Evolutionary conservation across 192 early-diverging fungal species (phyloP), one percentile per base, ranked within the genome.

Genomic region (Coemansia sp.): DNA sequence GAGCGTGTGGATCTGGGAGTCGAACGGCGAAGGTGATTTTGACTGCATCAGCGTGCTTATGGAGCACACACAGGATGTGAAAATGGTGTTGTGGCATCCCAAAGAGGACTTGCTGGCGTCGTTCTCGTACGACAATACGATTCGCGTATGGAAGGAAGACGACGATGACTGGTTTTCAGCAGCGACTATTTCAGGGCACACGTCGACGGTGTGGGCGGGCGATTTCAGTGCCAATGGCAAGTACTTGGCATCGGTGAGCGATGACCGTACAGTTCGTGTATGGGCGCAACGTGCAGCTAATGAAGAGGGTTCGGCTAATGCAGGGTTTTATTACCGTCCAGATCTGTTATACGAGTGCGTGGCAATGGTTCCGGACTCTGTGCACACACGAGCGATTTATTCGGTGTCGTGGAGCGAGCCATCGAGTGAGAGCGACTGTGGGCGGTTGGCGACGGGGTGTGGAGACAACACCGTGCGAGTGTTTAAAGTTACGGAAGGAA

Each of bases 1-100:
- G 74, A 94, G 91, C 79, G 94, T 98, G 29, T 98, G 97, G 97
- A 94, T 98, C 64, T 98, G 97, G 97, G 97, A 98, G 69, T 58
- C 67, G 15, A 74, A 67, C 23, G 77, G 87, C 24, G 93, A 95
- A 62, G 90, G 87, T 63, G 96, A 98, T 69, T 98, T 98, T 83
- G 94, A 97, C 72, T 96, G 93, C 73, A 82, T 98, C 17, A 91
- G 88, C 59, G 94, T 98, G 24, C 79, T 97, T 22, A 93, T 95
- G 75, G 94, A 98, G 65, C 97, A 98, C 72, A 89, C 87, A 9
- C 93, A 97, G 76, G 97, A 98, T 70, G 95, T 97, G 43, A 98
- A 98, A 69, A 89, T 89, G 87, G 90, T 98, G 0, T 64, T 84
- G 23, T 98, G 94, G 94, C 93, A 96, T 75, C 95, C 97, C 3